These are phyloP conservation scores for Microdochium paspali DNA, from an alignment of 2,329 filamentous ascomycete genomes.

Conservation along the genomic window DNA sequence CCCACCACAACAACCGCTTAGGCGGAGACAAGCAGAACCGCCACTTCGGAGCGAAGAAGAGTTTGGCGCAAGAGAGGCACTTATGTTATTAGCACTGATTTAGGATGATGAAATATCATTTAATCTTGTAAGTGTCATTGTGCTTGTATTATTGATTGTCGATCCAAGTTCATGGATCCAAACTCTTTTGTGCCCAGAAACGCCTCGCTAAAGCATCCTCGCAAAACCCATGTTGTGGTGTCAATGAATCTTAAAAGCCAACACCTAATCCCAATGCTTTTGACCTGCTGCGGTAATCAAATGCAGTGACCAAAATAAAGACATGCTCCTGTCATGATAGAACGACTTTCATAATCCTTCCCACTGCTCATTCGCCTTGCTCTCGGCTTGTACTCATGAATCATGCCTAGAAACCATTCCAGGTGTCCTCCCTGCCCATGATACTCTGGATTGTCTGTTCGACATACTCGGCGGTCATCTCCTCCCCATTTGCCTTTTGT, in stretches of 20 bases:
- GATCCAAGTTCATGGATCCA: background rate
- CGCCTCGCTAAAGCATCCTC: background rate
- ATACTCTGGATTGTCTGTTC: slow-evolving; percentile 55
- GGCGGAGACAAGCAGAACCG: too few relatives aligned
- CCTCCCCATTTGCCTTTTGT: slow-evolving; percentile 56
- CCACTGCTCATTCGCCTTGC: background rate
- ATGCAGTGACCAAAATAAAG: background rate
- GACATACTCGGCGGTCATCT: slow-evolving; percentile 53
- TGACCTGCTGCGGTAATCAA: too few relatives aligned
- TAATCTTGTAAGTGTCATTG: too few relatives aligned
- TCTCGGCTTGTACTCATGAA: background rate
- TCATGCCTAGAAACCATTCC: slow-evolving; percentile 11
- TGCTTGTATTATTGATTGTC: background rate
- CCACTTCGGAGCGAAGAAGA: too few relatives aligned
- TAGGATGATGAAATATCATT: too few relatives aligned
- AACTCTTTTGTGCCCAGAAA: background rate
- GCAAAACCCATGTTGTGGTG: background rate
- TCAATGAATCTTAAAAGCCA: background rate
- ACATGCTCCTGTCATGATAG: background rate
- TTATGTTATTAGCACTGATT: too few relatives aligned
- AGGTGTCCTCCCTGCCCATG: slow-evolving; percentile 19
- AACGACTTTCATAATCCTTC: background rate
- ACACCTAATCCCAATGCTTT: background rate
- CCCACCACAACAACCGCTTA: too few relatives aligned
- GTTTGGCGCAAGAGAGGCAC: too few relatives aligned